Percentiles rank a stretch among this genome's conserved stretches.
Evolutionary conservation across 2,329 filamentous ascomycete genomes (phyloP).

Genomic region (Diaporthe ampelina): DNA sequence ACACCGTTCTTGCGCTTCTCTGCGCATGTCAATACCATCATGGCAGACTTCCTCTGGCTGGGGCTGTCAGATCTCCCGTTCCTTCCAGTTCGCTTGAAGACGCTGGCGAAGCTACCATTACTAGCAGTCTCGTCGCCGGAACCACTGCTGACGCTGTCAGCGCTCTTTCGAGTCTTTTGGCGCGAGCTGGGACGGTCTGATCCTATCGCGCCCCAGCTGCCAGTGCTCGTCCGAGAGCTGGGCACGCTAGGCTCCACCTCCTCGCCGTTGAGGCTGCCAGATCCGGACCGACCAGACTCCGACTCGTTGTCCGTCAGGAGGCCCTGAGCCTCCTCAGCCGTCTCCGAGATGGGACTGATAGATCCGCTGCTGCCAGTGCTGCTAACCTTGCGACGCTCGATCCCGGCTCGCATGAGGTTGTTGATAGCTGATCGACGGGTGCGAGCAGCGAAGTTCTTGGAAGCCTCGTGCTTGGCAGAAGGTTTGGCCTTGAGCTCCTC

Average conservation of each 20-base stretch:
- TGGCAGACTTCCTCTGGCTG: constrained; percentile 83
- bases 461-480: constrained; percentile 93
- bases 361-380: constrained; percentile 80
- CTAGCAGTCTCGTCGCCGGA: constrained; percentile 63
- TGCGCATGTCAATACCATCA: constrained; percentile 88
- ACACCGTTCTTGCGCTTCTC: constrained; percentile 86
- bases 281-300: constrained; percentile 78
- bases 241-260: constrained; percentile 75
- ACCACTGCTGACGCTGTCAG: constrained; percentile 76
- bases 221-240: constrained; percentile 83
- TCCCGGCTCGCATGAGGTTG: constrained; percentile 90
- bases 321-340: constrained; percentile 75
- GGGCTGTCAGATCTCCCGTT: constrained; percentile 64
- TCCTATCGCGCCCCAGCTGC: constrained; percentile 82
- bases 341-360: constrained; percentile 92
- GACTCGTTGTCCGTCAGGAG: constrained; percentile 81
- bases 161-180: constrained; percentile 74
- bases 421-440: constrained; percentile 92
- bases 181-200: constrained; percentile 84
- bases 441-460: constrained; percentile 96
- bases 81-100: constrained; percentile 73
- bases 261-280: constrained; percentile 83
- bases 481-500: constrained; percentile 93
- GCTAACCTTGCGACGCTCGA: constrained; percentile 85
- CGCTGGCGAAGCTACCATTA: constrained; percentile 74